A percentile compares a stretch with the other conserved stretches of the same genome.
Evolutionary conservation across 768 basidiomycete species (phyloP).

Genomic region (Boletus sensibilis): DNA sequence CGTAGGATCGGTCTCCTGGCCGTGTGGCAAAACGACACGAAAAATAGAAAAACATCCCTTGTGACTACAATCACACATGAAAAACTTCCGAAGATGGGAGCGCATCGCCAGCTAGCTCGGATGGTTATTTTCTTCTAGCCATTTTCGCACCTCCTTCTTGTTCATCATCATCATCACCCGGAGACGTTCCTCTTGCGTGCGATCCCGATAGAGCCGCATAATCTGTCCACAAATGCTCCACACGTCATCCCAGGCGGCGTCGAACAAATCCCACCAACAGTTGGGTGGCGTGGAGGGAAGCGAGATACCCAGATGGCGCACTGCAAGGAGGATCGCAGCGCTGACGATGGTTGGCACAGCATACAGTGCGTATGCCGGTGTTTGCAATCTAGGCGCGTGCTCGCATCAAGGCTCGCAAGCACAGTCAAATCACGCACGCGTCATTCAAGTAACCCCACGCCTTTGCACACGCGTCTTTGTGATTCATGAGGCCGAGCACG

Average conservation of each 20-base stretch:
- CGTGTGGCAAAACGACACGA: background rate
- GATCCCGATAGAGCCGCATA: conserved; percentile 72
- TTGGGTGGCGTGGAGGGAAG: conserved; percentile 70
- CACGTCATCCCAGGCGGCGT: conserved; percentile 86
- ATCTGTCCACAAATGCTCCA: conserved; percentile 83
- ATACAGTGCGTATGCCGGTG: conserved; percentile 88
- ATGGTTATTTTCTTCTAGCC: conserved; percentile 62
- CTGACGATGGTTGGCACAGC: conserved; percentile 88
- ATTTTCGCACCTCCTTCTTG: conserved; percentile 78
- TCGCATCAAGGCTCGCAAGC: background rate
- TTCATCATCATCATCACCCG: conserved; percentile 57
- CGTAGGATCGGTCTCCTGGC: background rate
- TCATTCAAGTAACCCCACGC: conserved; percentile 98
- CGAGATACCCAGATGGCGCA: conserved; percentile 67
- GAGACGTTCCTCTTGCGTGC: conserved; percentile 44
- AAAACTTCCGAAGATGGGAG: background rate
- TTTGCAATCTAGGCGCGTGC: conserved; percentile 69
- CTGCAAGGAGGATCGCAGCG: conserved; percentile 81
- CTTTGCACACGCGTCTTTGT: conserved; percentile 63
- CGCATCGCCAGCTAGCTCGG: conserved; percentile 9
- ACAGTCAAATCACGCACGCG: conserved; percentile 60
- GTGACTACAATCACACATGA: background rate
- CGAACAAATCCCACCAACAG: conserved; percentile 94
- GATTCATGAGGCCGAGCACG: conserved; percentile 80
- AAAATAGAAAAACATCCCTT: background rate